phyloP scores from a whole-genome alignment of 169 alveolate genomes.

The Plasmodium gaboni region DNA sequence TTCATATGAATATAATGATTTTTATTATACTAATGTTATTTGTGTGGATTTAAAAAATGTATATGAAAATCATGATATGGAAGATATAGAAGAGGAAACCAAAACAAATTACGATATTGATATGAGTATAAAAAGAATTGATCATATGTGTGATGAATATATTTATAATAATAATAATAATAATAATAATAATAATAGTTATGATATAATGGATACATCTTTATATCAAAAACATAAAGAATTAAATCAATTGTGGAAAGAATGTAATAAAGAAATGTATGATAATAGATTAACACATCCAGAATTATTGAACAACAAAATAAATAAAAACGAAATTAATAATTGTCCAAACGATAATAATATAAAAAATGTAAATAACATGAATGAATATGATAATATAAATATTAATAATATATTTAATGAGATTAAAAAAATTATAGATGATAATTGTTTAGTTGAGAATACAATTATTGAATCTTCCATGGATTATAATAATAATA shows the following conservation, averaged over 20 bases:
- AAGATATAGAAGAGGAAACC: conserved; percentile 2
- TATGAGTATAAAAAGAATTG: background rate
- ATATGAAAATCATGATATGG: conserved; percentile 6
- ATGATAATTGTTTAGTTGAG: conserved; percentile 19
- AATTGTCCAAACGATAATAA: background rate
- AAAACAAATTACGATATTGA: conserved; percentile 4
- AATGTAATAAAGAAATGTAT: background rate
- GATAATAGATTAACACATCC: background rate
- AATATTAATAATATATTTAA: conserved; percentile 7
- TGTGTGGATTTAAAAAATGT: conserved; percentile 56
- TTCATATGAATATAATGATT: conserved; percentile 63
- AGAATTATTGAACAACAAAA: background rate
- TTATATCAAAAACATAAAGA: background rate
- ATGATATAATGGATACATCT: background rate
- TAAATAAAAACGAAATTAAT: background rate
- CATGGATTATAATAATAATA: conserved; percentile 2
- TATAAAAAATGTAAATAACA: background rate
- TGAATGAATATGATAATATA: background rate
- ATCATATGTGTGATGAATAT: conserved; percentile 7
- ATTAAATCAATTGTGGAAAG: background rate
- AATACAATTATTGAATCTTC: conserved; percentile 35
- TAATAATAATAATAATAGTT: background rate
- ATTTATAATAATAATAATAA: background rate
- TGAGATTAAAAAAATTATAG: conserved; percentile 13
- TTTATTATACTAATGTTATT: conserved; percentile 47